Percentiles rank a stretch among this genome's conserved stretches.
Conservation (phyloP, 495 filamentous ascomycete genomes). For the Penicillium coprophilum region DNA sequence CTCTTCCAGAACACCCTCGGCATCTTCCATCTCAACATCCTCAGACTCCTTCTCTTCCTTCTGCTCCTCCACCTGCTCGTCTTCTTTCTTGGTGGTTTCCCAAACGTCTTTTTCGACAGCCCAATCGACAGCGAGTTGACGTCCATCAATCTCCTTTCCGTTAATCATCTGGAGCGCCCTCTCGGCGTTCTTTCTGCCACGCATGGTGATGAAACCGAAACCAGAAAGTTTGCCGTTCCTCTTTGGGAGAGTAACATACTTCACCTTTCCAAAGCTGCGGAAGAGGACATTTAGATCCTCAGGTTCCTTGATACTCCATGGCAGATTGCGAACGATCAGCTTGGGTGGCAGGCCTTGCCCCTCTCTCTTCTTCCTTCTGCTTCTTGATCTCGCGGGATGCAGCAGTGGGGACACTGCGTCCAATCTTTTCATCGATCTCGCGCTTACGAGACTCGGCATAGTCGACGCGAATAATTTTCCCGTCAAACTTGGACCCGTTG, state of each 20-base stretch:
- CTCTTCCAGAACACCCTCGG: slow-evolving; percentile 28
- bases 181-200: slow-evolving; percentile 88
- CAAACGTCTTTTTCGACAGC: slow-evolving; percentile 88
- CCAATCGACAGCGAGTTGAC: slow-evolving; percentile 90
- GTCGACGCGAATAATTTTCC: slow-evolving; percentile 80
- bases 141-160: slow-evolving; percentile 84
- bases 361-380: slow-evolving; percentile 55
- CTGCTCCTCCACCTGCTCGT: slow-evolving; percentile 32
- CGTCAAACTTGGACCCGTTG: slow-evolving; percentile 68
- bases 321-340: slow-evolving; percentile 91
- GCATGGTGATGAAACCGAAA: slow-evolving; percentile 89
- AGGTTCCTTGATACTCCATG: slow-evolving; percentile 88
- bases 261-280: slow-evolving; percentile 84
- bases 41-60: slow-evolving; percentile 26
- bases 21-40: slow-evolving; percentile 42
- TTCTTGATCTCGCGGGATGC: slow-evolving; percentile 54
- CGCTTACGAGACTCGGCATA: slow-evolving; percentile 83
- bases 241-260: slow-evolving; percentile 75
- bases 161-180: slow-evolving; percentile 82
- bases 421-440: slow-evolving; percentile 53
- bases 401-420: slow-evolving; percentile 48
- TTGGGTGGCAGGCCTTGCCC: slow-evolving; percentile 66
- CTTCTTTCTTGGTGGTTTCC: slow-evolving; percentile 58
- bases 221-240: slow-evolving; percentile 70
- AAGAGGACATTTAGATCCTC: slow-evolving; percentile 78